These are phyloP conservation scores for Ophiorrhiza pumila DNA, from an alignment of 257 asterid species.

Conservation along the genomic window DNA sequence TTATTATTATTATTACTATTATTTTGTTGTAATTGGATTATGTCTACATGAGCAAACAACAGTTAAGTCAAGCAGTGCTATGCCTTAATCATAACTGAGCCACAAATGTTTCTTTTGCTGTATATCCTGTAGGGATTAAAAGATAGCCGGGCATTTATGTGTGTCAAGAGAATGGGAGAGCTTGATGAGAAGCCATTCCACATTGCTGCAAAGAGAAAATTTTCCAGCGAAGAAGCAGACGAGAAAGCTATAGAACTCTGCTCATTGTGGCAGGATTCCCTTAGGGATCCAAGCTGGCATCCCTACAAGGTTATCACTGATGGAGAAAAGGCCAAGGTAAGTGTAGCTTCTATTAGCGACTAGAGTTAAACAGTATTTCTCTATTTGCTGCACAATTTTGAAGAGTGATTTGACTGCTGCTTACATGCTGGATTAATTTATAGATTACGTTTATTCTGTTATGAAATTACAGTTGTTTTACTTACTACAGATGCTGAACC, in stretches of 20 bases:
- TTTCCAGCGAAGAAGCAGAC: constrained; percentile 25
- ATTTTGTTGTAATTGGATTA: background rate
- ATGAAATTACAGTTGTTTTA: background rate
- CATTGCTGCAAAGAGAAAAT: constrained; percentile 36
- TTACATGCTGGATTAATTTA: background rate
- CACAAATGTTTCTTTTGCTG: background rate
- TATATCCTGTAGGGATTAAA: constrained; percentile 32
- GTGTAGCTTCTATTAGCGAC: background rate
- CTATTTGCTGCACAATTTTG: background rate
- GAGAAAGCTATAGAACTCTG: constrained; percentile 37
- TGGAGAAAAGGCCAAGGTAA: constrained; percentile 57
- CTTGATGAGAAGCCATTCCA: constrained; percentile 52
- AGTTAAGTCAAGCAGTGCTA: background rate
- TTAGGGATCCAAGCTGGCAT: constrained; percentile 79
- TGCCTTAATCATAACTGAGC: background rate
- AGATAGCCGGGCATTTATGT: constrained; percentile 45
- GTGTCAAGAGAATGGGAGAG: constrained; percentile 76
- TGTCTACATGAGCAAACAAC: background rate
- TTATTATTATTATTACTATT: too few relatives aligned
- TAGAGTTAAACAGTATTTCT: background rate
- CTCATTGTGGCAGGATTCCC: constrained; percentile 63
- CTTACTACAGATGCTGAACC: background rate
- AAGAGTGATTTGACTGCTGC: too few relatives aligned
- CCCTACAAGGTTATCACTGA: constrained; percentile 56
- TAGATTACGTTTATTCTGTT: background rate